A percentile compares a stretch with the other conserved stretches of the same genome.
phyloP scores from a whole-genome alignment of 176 grass and related monocot species.

The Raddia distichophylla region DNA sequence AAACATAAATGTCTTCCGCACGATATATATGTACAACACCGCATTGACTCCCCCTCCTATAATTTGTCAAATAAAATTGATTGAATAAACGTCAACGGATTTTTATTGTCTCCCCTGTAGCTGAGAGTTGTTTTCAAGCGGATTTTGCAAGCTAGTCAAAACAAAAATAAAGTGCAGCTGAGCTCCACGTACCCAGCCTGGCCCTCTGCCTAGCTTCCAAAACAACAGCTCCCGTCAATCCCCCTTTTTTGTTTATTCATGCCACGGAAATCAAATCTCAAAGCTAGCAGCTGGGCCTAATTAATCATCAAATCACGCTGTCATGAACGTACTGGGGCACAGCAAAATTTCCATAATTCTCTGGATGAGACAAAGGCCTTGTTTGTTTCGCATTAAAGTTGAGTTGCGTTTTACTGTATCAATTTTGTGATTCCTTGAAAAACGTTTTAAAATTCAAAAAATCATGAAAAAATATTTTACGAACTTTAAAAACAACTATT shows the following conservation, averaged over 20 bases:
- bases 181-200: neutral
- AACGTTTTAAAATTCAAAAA: too few relatives aligned
- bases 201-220: neutral
- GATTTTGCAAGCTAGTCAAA: slow-evolving; percentile 18
- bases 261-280: neutral
- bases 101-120: neutral
- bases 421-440: too few relatives aligned
- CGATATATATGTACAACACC: slow-evolving; percentile 6
- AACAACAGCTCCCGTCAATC: neutral
- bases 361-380: too few relatives aligned
- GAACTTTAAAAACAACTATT: too few relatives aligned
- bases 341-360: neutral
- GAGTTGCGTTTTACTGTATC: too few relatives aligned
- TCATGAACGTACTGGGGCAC: too few relatives aligned
- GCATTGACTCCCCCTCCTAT: slow-evolving; percentile 13
- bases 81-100: neutral
- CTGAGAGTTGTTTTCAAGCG: neutral
- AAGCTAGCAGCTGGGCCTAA: neutral
- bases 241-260: neutral
- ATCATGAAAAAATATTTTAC: too few relatives aligned
- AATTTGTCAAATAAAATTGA: slow-evolving; percentile 36
- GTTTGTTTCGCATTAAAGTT: too few relatives aligned
- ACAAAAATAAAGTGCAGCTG: slow-evolving; percentile 12
- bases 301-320: neutral
- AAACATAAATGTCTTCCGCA: neutral